These are phyloP conservation scores for Eucalyptus curtisii DNA, from an alignment of 345 rosid genomes.

Conservation along the genomic window DNA sequence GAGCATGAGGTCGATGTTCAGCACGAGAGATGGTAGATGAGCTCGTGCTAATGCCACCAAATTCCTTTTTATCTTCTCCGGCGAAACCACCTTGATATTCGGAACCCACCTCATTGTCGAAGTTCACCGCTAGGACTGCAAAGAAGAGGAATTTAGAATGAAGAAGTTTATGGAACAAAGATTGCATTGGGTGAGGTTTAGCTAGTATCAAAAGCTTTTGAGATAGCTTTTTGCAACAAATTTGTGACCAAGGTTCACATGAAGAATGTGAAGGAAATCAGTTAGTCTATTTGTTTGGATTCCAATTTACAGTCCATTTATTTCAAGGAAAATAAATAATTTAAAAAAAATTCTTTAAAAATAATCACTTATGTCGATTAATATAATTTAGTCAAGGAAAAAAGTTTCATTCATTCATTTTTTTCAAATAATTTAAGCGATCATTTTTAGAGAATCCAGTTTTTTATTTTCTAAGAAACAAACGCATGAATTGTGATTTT, in stretches of 20 bases:
- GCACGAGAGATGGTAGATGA: conserved; percentile 5
- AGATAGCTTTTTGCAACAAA: background rate
- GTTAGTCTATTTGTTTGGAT: background rate
- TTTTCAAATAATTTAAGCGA: accelerated
- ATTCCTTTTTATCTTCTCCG: background rate
- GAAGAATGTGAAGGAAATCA: background rate
- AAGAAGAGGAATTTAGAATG: background rate
- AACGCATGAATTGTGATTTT: no score
- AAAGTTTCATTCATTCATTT: no score
- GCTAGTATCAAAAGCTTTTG: background rate
- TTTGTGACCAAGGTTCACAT: background rate
- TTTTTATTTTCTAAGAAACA: no score
- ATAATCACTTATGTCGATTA: no score
- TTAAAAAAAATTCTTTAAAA: no score
- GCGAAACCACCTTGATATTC: background rate
- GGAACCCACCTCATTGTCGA: background rate
- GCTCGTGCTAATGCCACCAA: background rate
- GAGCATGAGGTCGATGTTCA: conserved; percentile 12
- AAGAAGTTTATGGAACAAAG: background rate
- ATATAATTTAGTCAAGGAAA: no score
- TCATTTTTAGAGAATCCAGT: no score
- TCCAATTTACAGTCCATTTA: background rate
- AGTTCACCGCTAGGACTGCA: background rate
- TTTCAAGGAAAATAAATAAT: no score
- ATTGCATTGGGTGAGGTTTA: background rate